Evolutionary conservation across 768 basidiomycete genomes (phyloP), one percentile per base, ranked within the genome.

Genomic region (Dentipellis fragilis): DNA sequence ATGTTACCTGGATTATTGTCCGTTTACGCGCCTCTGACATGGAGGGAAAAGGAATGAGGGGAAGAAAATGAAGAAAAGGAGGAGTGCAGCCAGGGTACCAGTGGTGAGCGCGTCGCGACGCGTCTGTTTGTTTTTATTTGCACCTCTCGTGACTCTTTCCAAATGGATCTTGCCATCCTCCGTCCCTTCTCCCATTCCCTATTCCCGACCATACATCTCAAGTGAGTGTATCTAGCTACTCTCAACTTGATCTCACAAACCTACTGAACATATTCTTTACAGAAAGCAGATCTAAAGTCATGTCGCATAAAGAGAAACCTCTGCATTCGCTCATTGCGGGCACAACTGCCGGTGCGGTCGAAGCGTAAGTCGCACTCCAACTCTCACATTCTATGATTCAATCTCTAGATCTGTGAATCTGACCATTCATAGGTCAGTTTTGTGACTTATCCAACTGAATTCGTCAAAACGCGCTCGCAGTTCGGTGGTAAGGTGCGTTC

Each of bases 381-480:
- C 17, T 52, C 11, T 47, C n/a, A n/a, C n/a, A n/a, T n/a, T n/a
- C n/a, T 34, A 19, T 11, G 22, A 29, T 34, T 39, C 23, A 21
- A 51, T 12, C 39, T 39, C 16, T 45, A 51, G 51, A 45, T 45
- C 10, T 17, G 14, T 6, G 16, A 8, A 14, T 57, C 69, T 73
- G 63, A 78, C 62, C 59, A 58, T 66, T 63, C 74, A 71, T 58
- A 69, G 66, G 63, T 54, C 66, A 90, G 88, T 57, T 87, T 88
- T 71, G 71, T 87, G 59, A 94, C 89, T 17, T 95, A 92, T 62
- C 91, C 92, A 1, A 85, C 89, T 0, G 93, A 98, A 67, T 94
- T 83, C 64, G 85, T 95, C 51, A 97, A 98, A 72, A 97, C 95
- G 14, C 81, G 92, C 38, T 84, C 90, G 2, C 95, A 98, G 71